Conservation (phyloP, 208 protist genomes). For the Borovskyia barvae region DNA sequence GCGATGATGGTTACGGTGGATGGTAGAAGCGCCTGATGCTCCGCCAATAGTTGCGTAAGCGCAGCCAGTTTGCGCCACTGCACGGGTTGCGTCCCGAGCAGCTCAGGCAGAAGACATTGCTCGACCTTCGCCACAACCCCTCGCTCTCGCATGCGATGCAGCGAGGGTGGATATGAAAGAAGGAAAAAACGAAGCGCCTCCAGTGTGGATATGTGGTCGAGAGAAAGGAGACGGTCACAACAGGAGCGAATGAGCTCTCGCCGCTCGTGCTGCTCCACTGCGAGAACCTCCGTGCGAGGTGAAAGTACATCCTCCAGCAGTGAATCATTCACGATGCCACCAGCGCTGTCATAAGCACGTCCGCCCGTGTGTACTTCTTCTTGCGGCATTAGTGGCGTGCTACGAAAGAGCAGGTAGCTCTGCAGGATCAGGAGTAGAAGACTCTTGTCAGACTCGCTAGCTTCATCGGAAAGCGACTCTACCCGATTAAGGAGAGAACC, state of each 20-base stretch:
- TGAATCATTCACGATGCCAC: no score
- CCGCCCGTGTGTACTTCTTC: no score
- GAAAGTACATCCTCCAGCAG: background rate
- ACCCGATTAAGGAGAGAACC: constrained; percentile 39
- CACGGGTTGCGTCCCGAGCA: constrained; percentile 18
- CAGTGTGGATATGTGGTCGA: constrained; percentile 54
- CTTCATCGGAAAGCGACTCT: constrained; percentile 26
- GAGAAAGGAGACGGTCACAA: constrained; percentile 58
- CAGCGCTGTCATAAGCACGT: no score
- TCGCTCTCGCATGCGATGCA: constrained; percentile 39
- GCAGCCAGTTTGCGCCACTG: constrained; percentile 20
- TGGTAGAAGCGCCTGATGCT: constrained; percentile 36
- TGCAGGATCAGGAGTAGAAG: constrained; percentile 73
- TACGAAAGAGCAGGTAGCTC: constrained; percentile 32
- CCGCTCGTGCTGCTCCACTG: constrained; percentile 13
- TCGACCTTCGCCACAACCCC: constrained; percentile 46
- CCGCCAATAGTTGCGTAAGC: constrained; percentile 37
- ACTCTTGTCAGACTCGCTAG: constrained; percentile 65
- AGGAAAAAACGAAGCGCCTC: constrained; percentile 58
- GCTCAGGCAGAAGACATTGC: constrained; percentile 28
- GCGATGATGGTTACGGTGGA: constrained; percentile 18
- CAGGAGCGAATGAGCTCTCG: constrained; percentile 31
- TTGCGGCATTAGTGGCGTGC: no score
- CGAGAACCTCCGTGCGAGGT: background rate
- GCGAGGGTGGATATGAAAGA: constrained; percentile 37